Evolutionary conservation across 116 monocot genomes (phyloP), one percentile per base, ranked within the genome.

Genomic region (Papilionanthe hybrid): DNA sequence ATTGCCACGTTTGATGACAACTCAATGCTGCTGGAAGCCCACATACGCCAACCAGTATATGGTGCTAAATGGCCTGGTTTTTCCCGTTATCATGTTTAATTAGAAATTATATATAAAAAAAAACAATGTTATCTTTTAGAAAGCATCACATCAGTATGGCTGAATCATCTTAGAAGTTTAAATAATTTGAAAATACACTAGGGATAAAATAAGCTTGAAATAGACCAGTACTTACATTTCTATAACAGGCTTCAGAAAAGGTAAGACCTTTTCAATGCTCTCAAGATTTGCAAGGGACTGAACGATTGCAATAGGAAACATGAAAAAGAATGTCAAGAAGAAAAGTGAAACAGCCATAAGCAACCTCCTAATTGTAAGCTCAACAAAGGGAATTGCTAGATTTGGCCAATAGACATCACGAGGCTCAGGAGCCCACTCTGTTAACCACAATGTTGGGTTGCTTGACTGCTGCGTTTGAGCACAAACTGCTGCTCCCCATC

Each of bases 381-480:
- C 86, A 67, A 97, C 91, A 91, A 86, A 92, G 27, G 97, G 97
- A 68, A 97, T 92, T 77, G 97, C 79, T 47, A 97, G 91, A 90
- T 94, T 97, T 41, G 85, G 60, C 97, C 97, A 97, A 79, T 94
- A 92, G 77, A 97, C 91, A 87, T 97, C 97, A 73, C 97, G 89
- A 80, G 97, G 97, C 60, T 97, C 97, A 66, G 97, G 94, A 81
- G 97, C 97, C 97, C 97, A 97, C 25, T 97, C 94, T 55, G 97
- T 92, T 81, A 97, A 82, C 97, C 97, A 97, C 17, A 94, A 27
- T 48, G 92, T 97, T 60, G 97, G 97, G 82, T 97, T 97, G 79
- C 91, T 94, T 73, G 92, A 83, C 78, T 97, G 97, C 76, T 94
- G 94, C 67, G 97, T 97, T 86, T 97, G 97, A 83, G 97, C 97